A percentile compares a stretch with the other conserved stretches of the same genome.
phyloP scores from a whole-genome alignment of 768 basidiomycete genomes.

The Suillus subalutaceus region DNA sequence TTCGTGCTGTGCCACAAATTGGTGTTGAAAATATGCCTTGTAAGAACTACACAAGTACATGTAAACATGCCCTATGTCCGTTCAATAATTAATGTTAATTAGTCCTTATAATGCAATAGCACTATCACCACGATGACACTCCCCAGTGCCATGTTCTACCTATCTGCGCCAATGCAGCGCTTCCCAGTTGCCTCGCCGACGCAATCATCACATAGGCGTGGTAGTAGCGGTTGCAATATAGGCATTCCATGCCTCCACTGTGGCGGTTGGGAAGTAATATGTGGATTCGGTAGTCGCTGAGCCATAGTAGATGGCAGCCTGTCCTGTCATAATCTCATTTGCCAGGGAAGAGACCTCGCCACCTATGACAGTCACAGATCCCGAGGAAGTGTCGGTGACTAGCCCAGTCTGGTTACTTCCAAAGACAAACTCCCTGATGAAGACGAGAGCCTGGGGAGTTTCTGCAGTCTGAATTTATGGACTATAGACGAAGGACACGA shows the following conservation, averaged over 20 bases:
- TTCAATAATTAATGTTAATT: constrained; percentile 1
- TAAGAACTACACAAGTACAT: constrained; percentile 1
- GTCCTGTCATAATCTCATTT: constrained; percentile 53
- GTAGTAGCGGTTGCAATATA: constrained; percentile 47
- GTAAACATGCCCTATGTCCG: background rate
- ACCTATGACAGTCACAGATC: constrained; percentile 40
- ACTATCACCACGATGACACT: background rate
- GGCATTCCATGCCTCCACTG: constrained; percentile 56
- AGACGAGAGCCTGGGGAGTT: constrained; percentile 53
- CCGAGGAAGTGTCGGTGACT: constrained; percentile 38
- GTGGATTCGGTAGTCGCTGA: constrained; percentile 52
- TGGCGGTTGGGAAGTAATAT: constrained; percentile 56
- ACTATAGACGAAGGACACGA: constrained; percentile 18
- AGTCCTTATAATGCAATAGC: background rate
- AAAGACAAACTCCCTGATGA: constrained; percentile 69
- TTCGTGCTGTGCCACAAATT: background rate
- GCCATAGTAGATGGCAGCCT: constrained; percentile 59
- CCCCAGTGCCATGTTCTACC: background rate
- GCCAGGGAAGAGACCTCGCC: constrained; percentile 54
- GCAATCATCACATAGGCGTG: background rate
- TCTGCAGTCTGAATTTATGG: background rate
- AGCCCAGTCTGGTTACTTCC: constrained; percentile 63
- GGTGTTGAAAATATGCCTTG: background rate
- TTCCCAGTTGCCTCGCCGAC: background rate
- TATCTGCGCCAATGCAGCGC: background rate